Conservation (phyloP, 768 basidiomycete species). For the Hysterangium stoloniferum region DNA sequence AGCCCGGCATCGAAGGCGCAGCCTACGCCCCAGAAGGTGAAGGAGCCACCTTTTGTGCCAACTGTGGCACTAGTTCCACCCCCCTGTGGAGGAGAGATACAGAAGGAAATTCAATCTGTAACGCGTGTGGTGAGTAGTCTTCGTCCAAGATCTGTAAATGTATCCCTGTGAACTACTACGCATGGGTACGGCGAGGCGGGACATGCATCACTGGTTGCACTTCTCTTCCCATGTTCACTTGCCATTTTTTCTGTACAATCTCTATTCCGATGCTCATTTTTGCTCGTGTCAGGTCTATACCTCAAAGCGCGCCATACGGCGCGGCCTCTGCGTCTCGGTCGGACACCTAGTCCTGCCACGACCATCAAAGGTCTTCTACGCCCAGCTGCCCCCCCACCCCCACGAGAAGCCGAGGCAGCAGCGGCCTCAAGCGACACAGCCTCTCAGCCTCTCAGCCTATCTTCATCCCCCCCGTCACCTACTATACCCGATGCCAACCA, state of each 20-base stretch:
- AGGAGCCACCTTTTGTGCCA: conserved; percentile 14
- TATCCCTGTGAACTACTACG: neutral
- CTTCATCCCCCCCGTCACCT: conserved; percentile 21
- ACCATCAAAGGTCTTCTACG: conserved; percentile 23
- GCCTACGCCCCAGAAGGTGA: neutral
- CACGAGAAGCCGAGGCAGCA: conserved; percentile 20
- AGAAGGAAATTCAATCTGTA: conserved; percentile 80
- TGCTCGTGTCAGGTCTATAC: conserved; percentile 61
- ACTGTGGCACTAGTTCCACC: conserved; percentile 61
- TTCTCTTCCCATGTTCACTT: conserved; percentile 2
- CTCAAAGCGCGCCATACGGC: conserved; percentile 75
- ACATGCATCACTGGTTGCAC: conserved; percentile 11
- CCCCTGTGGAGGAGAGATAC: conserved; percentile 81
- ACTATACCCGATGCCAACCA: conserved; percentile 25
- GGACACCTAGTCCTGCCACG: conserved; percentile 27
- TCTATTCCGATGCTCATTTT: conserved; percentile 30
- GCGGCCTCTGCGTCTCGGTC: conserved; percentile 54
- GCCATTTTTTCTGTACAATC: conserved; percentile 19
- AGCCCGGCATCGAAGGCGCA: neutral
- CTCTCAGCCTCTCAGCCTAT: conserved; percentile 11
- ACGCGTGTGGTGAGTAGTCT: conserved; percentile 73
- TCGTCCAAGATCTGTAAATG: conserved; percentile 4
- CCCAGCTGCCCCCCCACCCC: conserved; percentile 17
- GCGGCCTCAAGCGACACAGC: no score
- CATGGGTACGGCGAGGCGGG: conserved; percentile 11